A percentile compares a stretch with the other conserved stretches of the same genome.
Conservation (phyloP, 352 stramenopile species). For the Pythium brassicae region DNA sequence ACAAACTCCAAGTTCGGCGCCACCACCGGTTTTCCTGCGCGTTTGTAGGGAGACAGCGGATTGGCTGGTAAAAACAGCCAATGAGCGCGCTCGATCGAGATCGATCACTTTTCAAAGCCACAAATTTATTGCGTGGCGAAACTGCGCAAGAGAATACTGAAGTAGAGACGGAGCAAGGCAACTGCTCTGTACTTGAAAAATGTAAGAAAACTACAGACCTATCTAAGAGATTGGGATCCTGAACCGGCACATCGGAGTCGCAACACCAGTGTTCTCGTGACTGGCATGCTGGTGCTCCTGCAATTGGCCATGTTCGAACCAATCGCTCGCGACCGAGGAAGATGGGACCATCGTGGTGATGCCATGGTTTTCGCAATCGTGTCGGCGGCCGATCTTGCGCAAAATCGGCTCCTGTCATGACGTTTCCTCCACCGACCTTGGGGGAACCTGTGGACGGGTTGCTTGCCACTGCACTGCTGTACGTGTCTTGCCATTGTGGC, state of each 20-base stretch:
- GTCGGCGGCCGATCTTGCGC: too few relatives aligned
- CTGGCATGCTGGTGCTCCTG: too few relatives aligned
- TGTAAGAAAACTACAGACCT: not conserved
- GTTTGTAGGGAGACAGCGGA: not conserved
- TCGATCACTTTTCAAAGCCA: not conserved
- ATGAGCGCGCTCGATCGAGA: not conserved
- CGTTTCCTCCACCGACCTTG: too few relatives aligned
- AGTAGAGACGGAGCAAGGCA: not conserved
- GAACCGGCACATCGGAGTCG: not conserved
- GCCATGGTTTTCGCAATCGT: too few relatives aligned
- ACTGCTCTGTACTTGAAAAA: not conserved
- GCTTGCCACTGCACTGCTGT: too few relatives aligned
- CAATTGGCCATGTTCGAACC: too few relatives aligned
- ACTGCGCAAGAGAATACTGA: not conserved
- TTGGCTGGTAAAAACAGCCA: not conserved
- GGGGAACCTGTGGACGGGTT: too few relatives aligned
- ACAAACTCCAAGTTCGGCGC: constrained; percentile 7
- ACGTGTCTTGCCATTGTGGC: too few relatives aligned
- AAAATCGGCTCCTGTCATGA: too few relatives aligned
- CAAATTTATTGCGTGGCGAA: too few relatives aligned
- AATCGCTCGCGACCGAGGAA: too few relatives aligned
- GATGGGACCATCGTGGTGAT: too few relatives aligned
- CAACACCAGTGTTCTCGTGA: not conserved
- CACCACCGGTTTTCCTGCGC: constrained; percentile 12
- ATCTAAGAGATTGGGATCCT: not conserved